Conservation (phyloP, 1,284 basidiomycete species). For the Apiotrichum sp. region DNA sequence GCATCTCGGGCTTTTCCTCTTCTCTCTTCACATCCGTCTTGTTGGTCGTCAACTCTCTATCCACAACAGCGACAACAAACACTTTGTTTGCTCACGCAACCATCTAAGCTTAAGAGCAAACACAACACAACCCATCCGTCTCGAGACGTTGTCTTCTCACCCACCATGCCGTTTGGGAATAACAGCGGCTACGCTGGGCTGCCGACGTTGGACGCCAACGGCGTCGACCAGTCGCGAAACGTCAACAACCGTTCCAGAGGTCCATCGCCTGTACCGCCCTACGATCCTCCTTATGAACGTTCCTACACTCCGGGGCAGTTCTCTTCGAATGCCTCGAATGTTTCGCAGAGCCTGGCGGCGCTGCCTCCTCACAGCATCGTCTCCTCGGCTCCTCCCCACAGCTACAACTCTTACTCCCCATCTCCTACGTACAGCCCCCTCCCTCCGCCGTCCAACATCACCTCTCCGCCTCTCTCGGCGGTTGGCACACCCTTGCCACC, state of each 20-base stretch:
- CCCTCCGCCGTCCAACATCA: neutral
- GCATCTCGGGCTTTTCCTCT: no score
- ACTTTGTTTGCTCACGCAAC: neutral
- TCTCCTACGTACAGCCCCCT: neutral
- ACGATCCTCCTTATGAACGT: constrained; percentile 2
- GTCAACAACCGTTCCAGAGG: neutral
- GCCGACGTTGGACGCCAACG: constrained; percentile 1
- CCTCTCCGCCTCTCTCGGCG: no score
- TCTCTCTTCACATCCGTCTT: no score
- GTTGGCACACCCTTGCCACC: neutral
- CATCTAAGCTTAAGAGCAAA: neutral
- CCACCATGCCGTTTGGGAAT: neutral
- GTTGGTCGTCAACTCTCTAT: no score
- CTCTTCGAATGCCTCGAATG: neutral
- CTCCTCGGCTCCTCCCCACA: neutral
- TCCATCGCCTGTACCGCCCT: constrained; percentile 15
- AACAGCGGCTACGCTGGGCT: neutral
- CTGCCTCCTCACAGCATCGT: neutral
- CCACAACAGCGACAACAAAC: neutral
- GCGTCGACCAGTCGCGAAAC: constrained; percentile 6
- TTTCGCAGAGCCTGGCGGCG: neutral
- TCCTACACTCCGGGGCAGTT: neutral
- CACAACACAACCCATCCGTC: neutral
- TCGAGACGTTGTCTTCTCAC: neutral
- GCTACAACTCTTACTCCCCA: neutral